These are phyloP conservation scores for Populus nigra DNA, from an alignment of 345 rosid genomes.

Conservation along the genomic window DNA sequence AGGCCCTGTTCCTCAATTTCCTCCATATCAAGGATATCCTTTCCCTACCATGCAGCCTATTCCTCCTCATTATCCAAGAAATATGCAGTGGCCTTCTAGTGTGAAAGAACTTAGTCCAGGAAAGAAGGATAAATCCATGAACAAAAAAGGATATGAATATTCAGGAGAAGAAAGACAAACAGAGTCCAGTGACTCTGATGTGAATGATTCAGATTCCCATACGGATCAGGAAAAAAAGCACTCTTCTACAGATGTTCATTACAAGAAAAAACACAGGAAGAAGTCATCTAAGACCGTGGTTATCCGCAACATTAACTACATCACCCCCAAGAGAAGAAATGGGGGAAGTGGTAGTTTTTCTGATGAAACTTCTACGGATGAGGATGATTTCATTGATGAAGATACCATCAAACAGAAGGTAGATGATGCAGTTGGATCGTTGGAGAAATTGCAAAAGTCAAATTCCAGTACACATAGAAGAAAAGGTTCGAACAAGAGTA, in stretches of 20 bases:
- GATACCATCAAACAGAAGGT: slow-evolving; percentile 52
- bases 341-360: slow-evolving; percentile 39
- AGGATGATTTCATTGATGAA: slow-evolving; percentile 47
- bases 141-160: slow-evolving; percentile 40
- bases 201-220: slow-evolving; percentile 49
- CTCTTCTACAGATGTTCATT: slow-evolving; percentile 36
- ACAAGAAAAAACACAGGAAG: slow-evolving; percentile 51
- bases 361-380: slow-evolving; percentile 43
- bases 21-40: slow-evolving; percentile 71
- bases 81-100: slow-evolving; percentile 46
- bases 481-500: slow-evolving; percentile 26
- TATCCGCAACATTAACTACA: slow-evolving; percentile 83
- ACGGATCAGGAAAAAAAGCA: slow-evolving; percentile 40
- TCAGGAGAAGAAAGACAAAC: slow-evolving; percentile 46
- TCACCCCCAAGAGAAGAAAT: slow-evolving; percentile 69
- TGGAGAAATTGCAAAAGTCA: slow-evolving; percentile 36
- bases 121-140: slow-evolving; percentile 36
- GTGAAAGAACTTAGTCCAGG: slow-evolving; percentile 22
- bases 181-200: slow-evolving; percentile 52
- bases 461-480: slow-evolving; percentile 31
- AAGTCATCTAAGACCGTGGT: slow-evolving; percentile 67
- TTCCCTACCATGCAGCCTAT: slow-evolving; percentile 58
- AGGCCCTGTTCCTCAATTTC: slow-evolving; percentile 44
- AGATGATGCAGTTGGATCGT: slow-evolving; percentile 53
- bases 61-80: slow-evolving; percentile 43